These are phyloP conservation scores for Fusarium citri DNA, from an alignment of 2,329 filamentous ascomycete species.

Conservation along the genomic window DNA sequence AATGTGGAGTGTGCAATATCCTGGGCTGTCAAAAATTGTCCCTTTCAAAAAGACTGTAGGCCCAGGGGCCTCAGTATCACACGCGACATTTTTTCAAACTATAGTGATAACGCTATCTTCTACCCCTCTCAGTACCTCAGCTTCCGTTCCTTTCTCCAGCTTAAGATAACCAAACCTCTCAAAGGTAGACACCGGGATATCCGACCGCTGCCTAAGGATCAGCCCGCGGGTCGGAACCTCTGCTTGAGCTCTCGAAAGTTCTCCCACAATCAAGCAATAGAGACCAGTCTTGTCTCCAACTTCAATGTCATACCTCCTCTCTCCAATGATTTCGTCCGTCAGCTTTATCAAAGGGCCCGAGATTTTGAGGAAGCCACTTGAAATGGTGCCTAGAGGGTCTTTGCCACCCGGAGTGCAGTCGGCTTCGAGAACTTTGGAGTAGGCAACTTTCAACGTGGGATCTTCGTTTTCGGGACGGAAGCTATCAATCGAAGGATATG, in stretches of 20 bases:
- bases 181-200: neutral
- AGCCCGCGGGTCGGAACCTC: neutral
- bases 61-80: too few relatives aligned
- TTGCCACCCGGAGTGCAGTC: neutral
- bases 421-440: neutral
- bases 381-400: neutral
- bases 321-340: rapidly evolving
- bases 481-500: neutral
- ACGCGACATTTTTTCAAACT: too few relatives aligned
- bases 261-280: neutral
- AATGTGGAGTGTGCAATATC: too few relatives aligned
- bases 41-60: too few relatives aligned
- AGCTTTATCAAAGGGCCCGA: neutral
- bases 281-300: rapidly evolving
- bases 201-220: rapidly evolving
- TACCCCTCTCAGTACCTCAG: neutral
- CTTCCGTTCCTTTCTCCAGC: neutral
- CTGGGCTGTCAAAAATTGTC: too few relatives aligned
- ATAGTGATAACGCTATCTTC: neutral
- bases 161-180: neutral
- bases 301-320: neutral
- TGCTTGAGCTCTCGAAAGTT: neutral
- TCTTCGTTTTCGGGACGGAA: neutral
- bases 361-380: neutral
- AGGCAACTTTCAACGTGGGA: rapidly evolving